A percentile compares a stretch with the other conserved stretches of the same genome.
Evolutionary conservation across 768 basidiomycete genomes (phyloP).

Genomic region (Boletus bicolor): DNA sequence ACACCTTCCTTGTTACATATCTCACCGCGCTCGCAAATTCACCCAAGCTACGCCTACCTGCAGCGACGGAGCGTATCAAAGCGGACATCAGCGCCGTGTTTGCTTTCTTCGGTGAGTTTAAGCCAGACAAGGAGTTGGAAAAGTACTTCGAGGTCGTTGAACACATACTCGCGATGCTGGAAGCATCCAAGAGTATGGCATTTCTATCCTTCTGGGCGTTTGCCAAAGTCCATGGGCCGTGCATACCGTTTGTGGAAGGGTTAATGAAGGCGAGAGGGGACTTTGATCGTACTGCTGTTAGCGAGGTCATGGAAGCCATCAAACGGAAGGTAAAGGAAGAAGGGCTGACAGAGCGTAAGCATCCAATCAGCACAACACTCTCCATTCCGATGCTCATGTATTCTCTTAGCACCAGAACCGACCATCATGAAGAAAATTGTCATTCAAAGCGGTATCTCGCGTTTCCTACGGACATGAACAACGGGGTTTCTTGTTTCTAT

Average conservation of each 20-base stretch:
- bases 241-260: conserved; percentile 86
- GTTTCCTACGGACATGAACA: conserved; percentile 56
- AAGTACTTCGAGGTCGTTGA: conserved; percentile 83
- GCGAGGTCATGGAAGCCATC: conserved; percentile 91
- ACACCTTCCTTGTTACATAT: conserved; percentile 86
- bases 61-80: conserved; percentile 78
- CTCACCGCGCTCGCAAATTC: conserved; percentile 83
- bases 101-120: conserved; percentile 76
- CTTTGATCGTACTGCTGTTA: conserved; percentile 81
- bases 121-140: conserved; percentile 77
- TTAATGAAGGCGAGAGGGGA: conserved; percentile 88
- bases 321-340: conserved; percentile 93
- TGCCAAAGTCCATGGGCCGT: conserved; percentile 91
- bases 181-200: conserved; percentile 83
- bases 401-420: conserved; percentile 62
- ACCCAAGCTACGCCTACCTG: conserved; percentile 83
- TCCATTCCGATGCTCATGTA: conserved; percentile 1
- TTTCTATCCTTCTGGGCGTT: conserved; percentile 95
- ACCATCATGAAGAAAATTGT: conserved; percentile 91
- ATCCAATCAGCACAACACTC: background rate
- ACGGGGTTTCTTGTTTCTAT: background rate
- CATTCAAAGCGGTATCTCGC: conserved; percentile 69
- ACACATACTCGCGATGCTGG: conserved; percentile 73
- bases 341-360: conserved; percentile 75
- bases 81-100: conserved; percentile 77